Evolutionary conservation across 106 monocot genomes (phyloP).

Genomic region (Dendrobium huoshanense): DNA sequence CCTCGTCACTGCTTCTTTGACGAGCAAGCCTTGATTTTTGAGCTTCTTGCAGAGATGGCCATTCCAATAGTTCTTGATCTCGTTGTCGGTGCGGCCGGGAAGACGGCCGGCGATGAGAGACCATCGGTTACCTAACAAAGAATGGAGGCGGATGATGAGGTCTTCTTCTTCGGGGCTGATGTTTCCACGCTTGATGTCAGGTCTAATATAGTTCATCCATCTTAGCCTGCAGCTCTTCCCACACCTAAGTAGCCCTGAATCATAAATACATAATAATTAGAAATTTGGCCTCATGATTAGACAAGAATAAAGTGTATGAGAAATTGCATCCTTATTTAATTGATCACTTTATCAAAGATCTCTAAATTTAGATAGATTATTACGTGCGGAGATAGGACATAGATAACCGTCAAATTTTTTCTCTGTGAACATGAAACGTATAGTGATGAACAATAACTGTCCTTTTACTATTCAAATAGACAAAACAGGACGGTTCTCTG

Average conservation of each 20-base stretch:
- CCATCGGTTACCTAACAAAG: constrained; percentile 36
- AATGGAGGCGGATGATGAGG: constrained; percentile 32
- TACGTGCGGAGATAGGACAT: no score
- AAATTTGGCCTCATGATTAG: no score
- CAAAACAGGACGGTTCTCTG: no score
- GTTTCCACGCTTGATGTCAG: constrained; percentile 33
- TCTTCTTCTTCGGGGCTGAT: constrained; percentile 30
- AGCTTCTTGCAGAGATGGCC: constrained; percentile 27
- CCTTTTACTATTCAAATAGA: no score
- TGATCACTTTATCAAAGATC: no score
- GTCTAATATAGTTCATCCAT: constrained; percentile 36
- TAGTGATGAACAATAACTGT: no score
- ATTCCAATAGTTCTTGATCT: constrained; percentile 39
- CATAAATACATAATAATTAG: neutral
- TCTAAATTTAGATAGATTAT: no score
- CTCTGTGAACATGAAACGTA: no score
- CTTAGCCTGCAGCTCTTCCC: constrained; percentile 35
- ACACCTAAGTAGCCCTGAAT: constrained; percentile 27
- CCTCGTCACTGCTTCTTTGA: constrained; percentile 2
- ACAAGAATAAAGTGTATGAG: neutral
- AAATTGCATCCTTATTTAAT: neutral
- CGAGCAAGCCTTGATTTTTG: constrained; percentile 1
- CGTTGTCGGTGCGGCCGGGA: constrained; percentile 41
- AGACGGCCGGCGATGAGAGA: constrained; percentile 34
- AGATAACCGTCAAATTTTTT: no score